phyloP scores from a whole-genome alignment of 106 monocot species.

The Agapanthus africanus region DNA sequence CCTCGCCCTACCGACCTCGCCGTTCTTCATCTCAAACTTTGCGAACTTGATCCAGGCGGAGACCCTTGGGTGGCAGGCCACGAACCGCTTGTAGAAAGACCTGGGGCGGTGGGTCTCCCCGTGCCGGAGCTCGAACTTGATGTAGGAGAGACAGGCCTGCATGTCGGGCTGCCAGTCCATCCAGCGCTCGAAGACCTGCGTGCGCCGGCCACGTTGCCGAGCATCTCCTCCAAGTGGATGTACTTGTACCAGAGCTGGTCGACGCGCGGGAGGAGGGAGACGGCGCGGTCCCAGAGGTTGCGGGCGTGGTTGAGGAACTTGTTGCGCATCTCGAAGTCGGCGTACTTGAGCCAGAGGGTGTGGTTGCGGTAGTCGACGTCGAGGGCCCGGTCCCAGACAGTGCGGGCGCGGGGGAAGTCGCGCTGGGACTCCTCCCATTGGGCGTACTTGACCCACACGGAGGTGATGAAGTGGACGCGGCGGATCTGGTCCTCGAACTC shows the following conservation, averaged over 20 bases:
- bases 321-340: constrained; percentile 93
- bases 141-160: constrained; percentile 86
- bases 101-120: constrained; percentile 64
- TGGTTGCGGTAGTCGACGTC: constrained; percentile 86
- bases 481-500: constrained; percentile 92
- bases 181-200: constrained; percentile 89
- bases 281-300: constrained; percentile 95
- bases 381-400: constrained; percentile 88
- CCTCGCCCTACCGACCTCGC: constrained; percentile 56
- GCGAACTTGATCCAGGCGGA: constrained; percentile 66
- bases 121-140: constrained; percentile 87
- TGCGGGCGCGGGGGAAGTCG: constrained; percentile 86
- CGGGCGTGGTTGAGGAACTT: constrained; percentile 80
- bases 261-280: constrained; percentile 75
- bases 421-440: constrained; percentile 87
- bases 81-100: constrained; percentile 58
- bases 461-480: constrained; percentile 62
- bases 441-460: constrained; percentile 90
- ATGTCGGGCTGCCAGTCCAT: constrained; percentile 85
- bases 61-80: constrained; percentile 58
- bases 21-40: constrained; percentile 91
- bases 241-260: constrained; percentile 99
- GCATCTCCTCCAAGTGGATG: constrained; percentile 96
- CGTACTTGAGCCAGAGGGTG: constrained; percentile 95
- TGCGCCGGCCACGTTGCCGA: constrained; percentile 64